Percentiles rank a stretch among this genome's conserved stretches.
Evolutionary conservation across 2,329 filamentous ascomycete genomes (phyloP).

Genomic region (Rhinocladiella similis): DNA sequence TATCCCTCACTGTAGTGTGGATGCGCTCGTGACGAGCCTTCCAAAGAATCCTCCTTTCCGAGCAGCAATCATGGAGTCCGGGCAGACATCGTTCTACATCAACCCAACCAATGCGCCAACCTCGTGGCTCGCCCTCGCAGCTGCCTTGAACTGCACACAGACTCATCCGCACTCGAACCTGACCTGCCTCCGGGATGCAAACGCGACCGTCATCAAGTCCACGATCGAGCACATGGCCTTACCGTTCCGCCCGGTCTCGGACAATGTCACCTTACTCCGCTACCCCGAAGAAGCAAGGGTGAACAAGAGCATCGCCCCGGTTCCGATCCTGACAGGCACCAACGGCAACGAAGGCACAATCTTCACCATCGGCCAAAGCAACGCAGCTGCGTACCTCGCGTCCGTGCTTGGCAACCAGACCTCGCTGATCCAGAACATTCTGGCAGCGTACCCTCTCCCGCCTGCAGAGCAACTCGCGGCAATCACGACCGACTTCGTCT

Average conservation of each 20-base stretch:
- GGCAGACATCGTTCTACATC: conserved; percentile 26
- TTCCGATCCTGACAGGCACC: conserved; percentile 44
- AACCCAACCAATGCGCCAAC: conserved; percentile 8
- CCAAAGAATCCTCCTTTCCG: conserved; percentile 30
- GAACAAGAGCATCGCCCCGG: conserved; percentile 38
- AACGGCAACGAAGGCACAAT: conserved; percentile 43
- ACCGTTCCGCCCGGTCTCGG: conserved; percentile 20
- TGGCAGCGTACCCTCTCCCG: conserved; percentile 13
- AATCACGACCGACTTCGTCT: conserved; percentile 8
- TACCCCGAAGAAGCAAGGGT: conserved; percentile 17
- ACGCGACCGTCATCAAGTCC: conserved; percentile 23
- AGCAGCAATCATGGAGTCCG: conserved; percentile 34
- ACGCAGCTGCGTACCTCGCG: conserved; percentile 6
- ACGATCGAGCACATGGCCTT: conserved; percentile 24
- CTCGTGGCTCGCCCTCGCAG: conserved; percentile 17
- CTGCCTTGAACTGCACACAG: conserved; percentile 15
- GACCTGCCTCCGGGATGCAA: conserved; percentile 25
- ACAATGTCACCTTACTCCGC: conserved; percentile 21
- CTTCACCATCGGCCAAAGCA: conserved; percentile 11
- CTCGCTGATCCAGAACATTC: conserved; percentile 8
- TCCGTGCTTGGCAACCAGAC: conserved; percentile 10
- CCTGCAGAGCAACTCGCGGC: conserved; percentile 7
- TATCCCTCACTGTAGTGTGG: conserved; percentile 14
- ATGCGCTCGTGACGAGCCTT: conserved; percentile 27
- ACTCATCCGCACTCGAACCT: conserved; percentile 10